Evolutionary conservation across 2,329 filamentous ascomycete genomes (phyloP), one percentile per base, ranked within the genome.

Genomic region (Sphaerostilbella broomeana): DNA sequence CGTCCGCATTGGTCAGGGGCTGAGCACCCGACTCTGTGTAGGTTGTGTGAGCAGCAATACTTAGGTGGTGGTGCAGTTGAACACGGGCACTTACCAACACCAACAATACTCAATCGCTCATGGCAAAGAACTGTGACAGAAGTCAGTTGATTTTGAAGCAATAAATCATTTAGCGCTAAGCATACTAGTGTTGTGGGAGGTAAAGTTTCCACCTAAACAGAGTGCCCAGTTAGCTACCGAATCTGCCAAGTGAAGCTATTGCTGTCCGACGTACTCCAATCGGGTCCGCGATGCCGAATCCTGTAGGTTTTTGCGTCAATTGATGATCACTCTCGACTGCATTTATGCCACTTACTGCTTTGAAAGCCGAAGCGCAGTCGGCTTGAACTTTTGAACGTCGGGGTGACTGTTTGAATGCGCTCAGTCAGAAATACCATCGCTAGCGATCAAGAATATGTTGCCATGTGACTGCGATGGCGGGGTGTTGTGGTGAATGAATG

Each of bases 81-180:
- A 15, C 7, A 7, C 19, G 36, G 31, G 39, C 45, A 72, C 81
- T 59, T 72, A 92, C 86, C 87, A 62, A 97, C 86, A 63, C 92
- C 92, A 60, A 98, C 92, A 63, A 98, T 97, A 63, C 86, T 92
- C 63, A 98, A 73, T 69, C 92, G 86, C 68, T 98, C 92, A 75
- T 98, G 92, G 60, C 89, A 92, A 54, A 98, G 80, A 63, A 98
- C 84, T 89, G 58, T 38, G 56, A 48, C 16, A 32, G 20, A 38
- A 40, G 56, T 67, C 47, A 66, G 49, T 15, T 6, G n/a, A 45
- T 38, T 32, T 22, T 26, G 4, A 8, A 30, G 31, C 18, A n/a
- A n/a, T n/a, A n/a, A n/a, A n/a, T n/a, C 48, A 51, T 57, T 56
- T 51, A 50, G 56, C 80, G 51, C 57, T 56, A 50, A 50, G 56